Evolutionary conservation across 208 protist genomes (phyloP).

Genomic region (Leishmania tarentolae): DNA sequence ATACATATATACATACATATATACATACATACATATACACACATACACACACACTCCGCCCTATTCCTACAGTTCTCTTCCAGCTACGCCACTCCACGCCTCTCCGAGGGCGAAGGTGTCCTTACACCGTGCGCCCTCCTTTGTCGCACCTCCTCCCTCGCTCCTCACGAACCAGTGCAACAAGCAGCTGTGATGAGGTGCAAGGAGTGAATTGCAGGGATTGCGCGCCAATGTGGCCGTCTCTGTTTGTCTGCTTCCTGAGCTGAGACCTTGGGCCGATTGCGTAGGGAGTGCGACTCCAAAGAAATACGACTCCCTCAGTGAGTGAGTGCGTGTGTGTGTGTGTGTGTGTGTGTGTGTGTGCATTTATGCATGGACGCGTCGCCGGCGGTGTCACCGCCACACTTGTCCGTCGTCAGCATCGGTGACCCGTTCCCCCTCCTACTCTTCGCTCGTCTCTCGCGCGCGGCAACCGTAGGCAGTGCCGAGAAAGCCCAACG

Average conservation of each 20-base stretch:
- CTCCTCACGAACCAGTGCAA: neutral
- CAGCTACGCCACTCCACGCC: neutral
- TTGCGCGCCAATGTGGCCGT: neutral
- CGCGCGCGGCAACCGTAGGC: neutral
- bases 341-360: too few species aligned
- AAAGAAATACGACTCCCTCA: neutral
- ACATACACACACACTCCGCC: neutral
- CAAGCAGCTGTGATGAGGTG: neutral
- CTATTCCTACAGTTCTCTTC: neutral
- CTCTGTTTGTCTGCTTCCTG: neutral
- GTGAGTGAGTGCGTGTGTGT: neutral
- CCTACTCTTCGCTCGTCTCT: neutral
- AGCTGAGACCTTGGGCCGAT: neutral
- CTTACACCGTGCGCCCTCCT: neutral
- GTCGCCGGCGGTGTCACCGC: neutral
- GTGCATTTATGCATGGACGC: neutral
- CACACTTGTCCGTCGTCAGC: neutral
- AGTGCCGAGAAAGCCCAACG: neutral
- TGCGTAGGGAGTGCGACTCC: neutral
- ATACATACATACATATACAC: too few species aligned
- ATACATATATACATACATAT: too few species aligned
- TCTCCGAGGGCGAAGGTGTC: neutral
- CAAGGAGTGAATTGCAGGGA: neutral
- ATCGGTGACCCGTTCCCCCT: neutral
- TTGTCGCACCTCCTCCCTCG: neutral